These are phyloP conservation scores for Russula virescens DNA, from an alignment of 768 basidiomycete species.

Conservation along the genomic window DNA sequence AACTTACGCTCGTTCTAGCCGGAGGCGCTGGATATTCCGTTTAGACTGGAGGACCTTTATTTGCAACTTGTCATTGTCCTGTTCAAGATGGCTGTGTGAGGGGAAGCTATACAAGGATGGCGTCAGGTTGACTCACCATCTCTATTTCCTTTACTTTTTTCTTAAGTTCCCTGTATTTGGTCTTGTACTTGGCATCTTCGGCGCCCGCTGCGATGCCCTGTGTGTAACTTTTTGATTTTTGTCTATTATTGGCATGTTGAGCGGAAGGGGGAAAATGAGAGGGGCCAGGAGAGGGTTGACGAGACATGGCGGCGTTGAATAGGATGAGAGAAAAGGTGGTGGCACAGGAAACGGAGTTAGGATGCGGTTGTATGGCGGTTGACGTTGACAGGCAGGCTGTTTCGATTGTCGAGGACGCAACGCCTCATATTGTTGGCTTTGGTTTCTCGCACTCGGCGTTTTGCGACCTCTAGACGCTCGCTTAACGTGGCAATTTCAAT, in stretches of 20 bases:
- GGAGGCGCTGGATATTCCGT: slow-evolving; percentile 79
- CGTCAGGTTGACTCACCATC: slow-evolving; percentile 43
- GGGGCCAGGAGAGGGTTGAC: slow-evolving; percentile 40
- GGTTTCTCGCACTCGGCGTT: slow-evolving; percentile 34
- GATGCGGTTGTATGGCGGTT: slow-evolving; percentile 31
- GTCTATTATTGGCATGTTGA: slow-evolving; percentile 26
- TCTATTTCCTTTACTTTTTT: slow-evolving; percentile 87
- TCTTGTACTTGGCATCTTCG: slow-evolving; percentile 81
- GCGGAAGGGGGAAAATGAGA: slow-evolving; percentile 25
- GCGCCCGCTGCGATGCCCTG: slow-evolving; percentile 71
- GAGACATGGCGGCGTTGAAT: slow-evolving; percentile 57
- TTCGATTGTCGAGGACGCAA: slow-evolving; percentile 9
- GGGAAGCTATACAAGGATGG: slow-evolving; percentile 3
- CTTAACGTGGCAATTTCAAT: not conserved
- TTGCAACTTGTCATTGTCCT: slow-evolving; percentile 89
- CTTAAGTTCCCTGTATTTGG: slow-evolving; percentile 84
- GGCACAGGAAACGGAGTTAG: slow-evolving; percentile 26
- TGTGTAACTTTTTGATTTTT: slow-evolving; percentile 44
- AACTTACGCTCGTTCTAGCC: slow-evolving; percentile 82
- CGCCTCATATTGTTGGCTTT: slow-evolving; percentile 17
- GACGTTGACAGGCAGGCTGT: slow-evolving; percentile 17
- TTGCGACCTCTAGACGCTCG: slow-evolving; percentile 23
- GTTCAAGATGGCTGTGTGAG: slow-evolving; percentile 6
- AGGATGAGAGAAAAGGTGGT: slow-evolving; percentile 30
- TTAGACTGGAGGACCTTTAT: slow-evolving; percentile 76